phyloP scores from a whole-genome alignment of 1,139 yeast species.

The Magnusiomyces paraingens region DNA sequence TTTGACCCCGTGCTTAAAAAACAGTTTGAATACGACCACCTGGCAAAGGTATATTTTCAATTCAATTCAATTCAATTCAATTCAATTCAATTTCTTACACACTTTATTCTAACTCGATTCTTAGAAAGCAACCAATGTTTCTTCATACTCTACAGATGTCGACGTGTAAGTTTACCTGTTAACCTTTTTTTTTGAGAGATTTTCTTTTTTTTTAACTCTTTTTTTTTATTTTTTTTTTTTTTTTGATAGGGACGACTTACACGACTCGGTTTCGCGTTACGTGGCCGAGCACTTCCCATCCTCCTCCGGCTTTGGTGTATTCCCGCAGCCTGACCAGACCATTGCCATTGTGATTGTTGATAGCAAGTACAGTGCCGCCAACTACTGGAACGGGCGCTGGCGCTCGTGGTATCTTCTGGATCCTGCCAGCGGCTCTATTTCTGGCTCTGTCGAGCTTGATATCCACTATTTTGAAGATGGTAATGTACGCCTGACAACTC shows the following conservation, averaged over 20 bases:
- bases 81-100: neutral
- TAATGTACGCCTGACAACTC: constrained; percentile 70
- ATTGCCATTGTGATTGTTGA: constrained; percentile 57
- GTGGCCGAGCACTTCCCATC: constrained; percentile 42
- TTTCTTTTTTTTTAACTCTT: constrained; percentile 1
- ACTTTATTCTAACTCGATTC: neutral
- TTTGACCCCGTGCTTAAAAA: constrained; percentile 43
- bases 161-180: constrained; percentile 14
- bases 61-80: neutral
- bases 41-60: constrained; percentile 24
- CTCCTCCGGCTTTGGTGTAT: constrained; percentile 40
- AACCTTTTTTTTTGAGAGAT: constrained; percentile 10
- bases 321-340: constrained; percentile 47
- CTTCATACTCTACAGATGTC: constrained; percentile 13
- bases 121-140: constrained; percentile 16
- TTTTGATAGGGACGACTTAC: constrained; percentile 17
- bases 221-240: constrained; percentile 10
- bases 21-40: constrained; percentile 58
- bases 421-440: constrained; percentile 32
- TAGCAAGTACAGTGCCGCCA: constrained; percentile 63
- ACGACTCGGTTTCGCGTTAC: constrained; percentile 34
- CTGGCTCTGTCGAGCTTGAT: constrained; percentile 58
- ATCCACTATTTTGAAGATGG: constrained; percentile 96
- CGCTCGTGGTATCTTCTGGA: constrained; percentile 51
- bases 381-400: constrained; percentile 92